Base-by-base conservation (phyloP, 1,284 basidiomycete species). In the Sphagnurus paluster region DNA sequence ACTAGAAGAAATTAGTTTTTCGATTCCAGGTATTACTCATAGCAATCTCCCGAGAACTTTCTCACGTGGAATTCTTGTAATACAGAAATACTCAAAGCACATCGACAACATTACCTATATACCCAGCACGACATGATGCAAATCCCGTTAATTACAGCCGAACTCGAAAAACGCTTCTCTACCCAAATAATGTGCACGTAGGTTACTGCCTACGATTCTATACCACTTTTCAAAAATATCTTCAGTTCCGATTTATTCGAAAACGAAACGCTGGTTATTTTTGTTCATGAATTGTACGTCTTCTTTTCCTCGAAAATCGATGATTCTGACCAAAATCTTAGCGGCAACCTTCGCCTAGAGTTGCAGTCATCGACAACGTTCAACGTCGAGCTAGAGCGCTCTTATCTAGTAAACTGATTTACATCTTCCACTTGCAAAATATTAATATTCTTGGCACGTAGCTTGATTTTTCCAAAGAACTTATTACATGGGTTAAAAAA, bases 221-320 rank as follows among this genome's bases (percentile, higher is more conserved):
- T 39, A 13, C n/a, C 8, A n/a, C n/a, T 45, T 42, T 24, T 17
- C 8, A 34, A 37, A 23, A 35, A 13, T 6, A 10, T 32, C 21
- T 46, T 14, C 50, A 90, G 88, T 16, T 60, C 69, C 26, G 84
- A 91, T 63, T 65, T 87, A 40, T 81, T 83, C 63, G 79, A 79
- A 46, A 87, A 79, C 50, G 71, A 81, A 25, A 87, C 83, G 0
- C 61, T 95, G 25, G 78, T 97, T 17, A 66, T 96, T 29, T 89
- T 96, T 57, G 82, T 89, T 7, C 94, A 97, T 67, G 93, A 97
- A 72, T 91, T 95, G 93, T 94, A 62, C 60, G 87, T 69, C n/a
- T 32, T 38, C 40, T 49, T 10, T 42, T 37, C 32, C 11, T 16
- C 42, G 11, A 21, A 34, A 26, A 16, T 19, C 21, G 16, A 25